Conservation (phyloP, 31 red algal genomes). For the Odonthalia washingtoniensis region DNA sequence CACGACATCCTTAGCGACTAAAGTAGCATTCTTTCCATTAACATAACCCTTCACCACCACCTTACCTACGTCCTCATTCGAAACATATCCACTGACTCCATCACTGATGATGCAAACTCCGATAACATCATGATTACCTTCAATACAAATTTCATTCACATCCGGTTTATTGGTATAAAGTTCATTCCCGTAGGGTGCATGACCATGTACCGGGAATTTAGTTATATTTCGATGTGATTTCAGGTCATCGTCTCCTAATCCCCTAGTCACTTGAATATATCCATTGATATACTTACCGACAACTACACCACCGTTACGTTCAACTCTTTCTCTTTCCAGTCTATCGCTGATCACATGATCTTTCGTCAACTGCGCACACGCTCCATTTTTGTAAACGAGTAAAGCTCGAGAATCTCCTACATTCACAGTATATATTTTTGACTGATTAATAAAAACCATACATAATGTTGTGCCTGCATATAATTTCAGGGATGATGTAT, state of each 20-base stretch:
- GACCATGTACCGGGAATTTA: conserved; percentile 32
- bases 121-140: conserved; percentile 39
- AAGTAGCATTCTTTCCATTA: conserved; percentile 14
- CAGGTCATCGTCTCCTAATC: conserved; percentile 83
- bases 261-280: conserved; percentile 76
- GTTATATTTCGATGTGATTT: conserved; percentile 78
- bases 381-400: conserved; percentile 10
- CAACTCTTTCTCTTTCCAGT: conserved; percentile 61
- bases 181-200: conserved; percentile 22
- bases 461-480: conserved; percentile 55
- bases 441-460: not conserved
- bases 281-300: conserved; percentile 80
- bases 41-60: conserved; percentile 43
- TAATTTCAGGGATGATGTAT: not conserved
- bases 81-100: conserved; percentile 73
- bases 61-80: conserved; percentile 63
- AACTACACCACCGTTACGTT: conserved; percentile 76
- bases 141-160: not conserved
- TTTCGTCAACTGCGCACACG: conserved; percentile 40
- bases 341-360: conserved; percentile 60
- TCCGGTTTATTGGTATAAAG: conserved; percentile 69
- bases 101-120: conserved; percentile 71
- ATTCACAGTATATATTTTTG: conserved; percentile 40
- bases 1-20: conserved; percentile 27
- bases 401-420: conserved; percentile 74